Evolutionary conservation across 2,329 filamentous ascomycete genomes (phyloP).

Genomic region (Claviceps arundinis): DNA sequence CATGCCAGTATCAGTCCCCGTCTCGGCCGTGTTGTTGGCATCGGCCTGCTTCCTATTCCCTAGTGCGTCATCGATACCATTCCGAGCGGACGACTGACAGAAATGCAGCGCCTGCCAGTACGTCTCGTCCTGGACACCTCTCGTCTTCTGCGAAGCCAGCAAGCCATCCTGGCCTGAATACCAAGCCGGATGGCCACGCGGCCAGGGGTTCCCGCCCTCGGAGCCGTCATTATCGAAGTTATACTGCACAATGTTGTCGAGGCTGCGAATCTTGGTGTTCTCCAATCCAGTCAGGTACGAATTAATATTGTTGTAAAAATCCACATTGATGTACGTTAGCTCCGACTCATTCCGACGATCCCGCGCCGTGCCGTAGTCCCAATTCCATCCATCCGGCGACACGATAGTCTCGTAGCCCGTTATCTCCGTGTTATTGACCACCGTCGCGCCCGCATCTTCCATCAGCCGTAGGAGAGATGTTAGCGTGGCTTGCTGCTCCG

Average conservation of each 20-base stretch:
- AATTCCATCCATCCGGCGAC: slow-evolving; percentile 57
- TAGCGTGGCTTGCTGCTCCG: slow-evolving; percentile 41
- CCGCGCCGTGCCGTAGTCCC: slow-evolving; percentile 50
- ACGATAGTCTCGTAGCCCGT: slow-evolving; percentile 49
- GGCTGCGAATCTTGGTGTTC: slow-evolving; percentile 44
- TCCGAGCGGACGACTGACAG: slow-evolving; percentile 43
- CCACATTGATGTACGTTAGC: slow-evolving; percentile 58
- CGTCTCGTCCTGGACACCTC: slow-evolving; percentile 47
- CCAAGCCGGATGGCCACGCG: slow-evolving; percentile 45
- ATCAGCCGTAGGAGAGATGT: slow-evolving; percentile 36
- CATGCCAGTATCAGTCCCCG: slow-evolving; percentile 2
- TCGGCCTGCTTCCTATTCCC: not conserved
- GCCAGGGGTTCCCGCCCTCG: slow-evolving; percentile 51
- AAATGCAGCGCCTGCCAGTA: slow-evolving; percentile 56
- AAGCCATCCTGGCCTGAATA: slow-evolving; percentile 60
- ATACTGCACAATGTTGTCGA: slow-evolving; percentile 54
- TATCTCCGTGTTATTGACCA: slow-evolving; percentile 59
- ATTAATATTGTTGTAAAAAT: slow-evolving; percentile 51
- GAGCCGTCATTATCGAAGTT: slow-evolving; percentile 50
- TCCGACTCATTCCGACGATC: slow-evolving; percentile 60
- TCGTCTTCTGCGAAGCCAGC: slow-evolving; percentile 45
- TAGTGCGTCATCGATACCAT: slow-evolving; percentile 59
- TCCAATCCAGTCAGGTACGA: slow-evolving; percentile 48
- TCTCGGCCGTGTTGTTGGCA: slow-evolving; percentile 23
- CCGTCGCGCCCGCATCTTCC: slow-evolving; percentile 45